Base-by-base conservation (phyloP, 208 protist species). In the Leishmania lainsoni region DNA sequence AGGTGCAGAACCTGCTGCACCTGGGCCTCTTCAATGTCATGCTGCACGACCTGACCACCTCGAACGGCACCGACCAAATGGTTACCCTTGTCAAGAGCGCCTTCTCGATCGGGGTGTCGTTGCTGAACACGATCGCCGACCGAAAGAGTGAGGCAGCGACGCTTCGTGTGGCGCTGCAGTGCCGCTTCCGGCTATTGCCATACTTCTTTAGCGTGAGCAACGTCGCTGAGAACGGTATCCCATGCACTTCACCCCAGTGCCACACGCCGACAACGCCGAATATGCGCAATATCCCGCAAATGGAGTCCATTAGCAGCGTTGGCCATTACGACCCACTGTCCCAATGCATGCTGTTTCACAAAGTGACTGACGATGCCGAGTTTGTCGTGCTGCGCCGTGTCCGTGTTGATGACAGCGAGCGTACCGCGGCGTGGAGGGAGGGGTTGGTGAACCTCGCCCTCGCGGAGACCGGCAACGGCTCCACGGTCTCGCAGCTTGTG, bases 1-100 rank as follows among this genome's bases (percentile, higher is more conserved):
- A 88, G 14, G 87, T 92, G 76, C 93, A 87, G 69, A 83, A 87
- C 65, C 77, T 97, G 61, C 78, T 97, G 51, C 87, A 93, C 74
- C 81, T 85, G 42, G 92, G 90, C 42, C 75, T 97, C 16, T 95
- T 94, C 82, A 95, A 94, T 61, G 83, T 95, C 29, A 87, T 97
- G 80, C 87, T 97, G 74, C 92, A 91, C 52, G 88, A 92, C 59
- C 83, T 97, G 29, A 89, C 85, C 17, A 82, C 75, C 70, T 78
- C 17, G 81, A 87, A 66, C 80, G 80, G 90, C 71, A 90, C 86
- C 29, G 90, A 92, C 39, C 86, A 91, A 79, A 95, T 96, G 82
- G 81, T 92, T 63, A 94, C 90, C 1, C 86, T 94, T 2, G 90
- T 89, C 35, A 92, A 92, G 86, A 89, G 86, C 75, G 90, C 86